phyloP scores from a whole-genome alignment of 2,329 filamentous ascomycete species.

The Ophiostoma pallidulum region DNA sequence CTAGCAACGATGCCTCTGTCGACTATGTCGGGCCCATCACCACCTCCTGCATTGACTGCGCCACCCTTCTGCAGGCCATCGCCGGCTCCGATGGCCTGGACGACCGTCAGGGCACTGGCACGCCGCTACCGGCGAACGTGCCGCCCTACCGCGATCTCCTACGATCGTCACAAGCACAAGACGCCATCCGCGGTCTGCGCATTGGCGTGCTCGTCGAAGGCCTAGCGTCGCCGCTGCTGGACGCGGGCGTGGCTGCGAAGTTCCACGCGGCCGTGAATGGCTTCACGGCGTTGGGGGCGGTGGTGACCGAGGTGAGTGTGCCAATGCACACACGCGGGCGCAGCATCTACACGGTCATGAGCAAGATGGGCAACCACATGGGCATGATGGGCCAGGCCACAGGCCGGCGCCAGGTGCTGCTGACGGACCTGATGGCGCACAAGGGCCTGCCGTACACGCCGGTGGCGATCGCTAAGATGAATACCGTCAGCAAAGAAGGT shows the following conservation, averaged over 20 bases:
- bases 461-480: not conserved
- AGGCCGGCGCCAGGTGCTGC: not conserved
- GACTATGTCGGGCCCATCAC: constrained; percentile 27
- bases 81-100: constrained; percentile 26
- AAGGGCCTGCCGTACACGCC: too few relatives aligned
- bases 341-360: constrained; percentile 17
- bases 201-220: constrained; percentile 25
- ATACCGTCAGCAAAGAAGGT: not conserved
- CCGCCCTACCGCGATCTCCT: constrained; percentile 15
- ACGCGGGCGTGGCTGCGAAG: constrained; percentile 18
- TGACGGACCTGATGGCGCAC: constrained; percentile 16
- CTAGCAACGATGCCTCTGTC: constrained; percentile 22
- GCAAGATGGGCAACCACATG: constrained; percentile 5
- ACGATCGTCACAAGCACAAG: not conserved
- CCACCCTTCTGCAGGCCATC: constrained; percentile 24
- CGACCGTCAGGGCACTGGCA: constrained; percentile 22
- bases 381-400: constrained; percentile 1
- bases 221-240: constrained; percentile 17
- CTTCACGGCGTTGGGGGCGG: constrained; percentile 22
- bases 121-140: constrained; percentile 17
- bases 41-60: constrained; percentile 21
- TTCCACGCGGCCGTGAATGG: constrained; percentile 21
- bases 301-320: constrained; percentile 22
- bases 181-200: constrained; percentile 21
- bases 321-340: constrained; percentile 21